Percentiles rank a stretch among this genome's conserved stretches.
Evolutionary conservation across 192 early-diverging fungal species (phyloP).

Genomic region (Thamnidium elegans): DNA sequence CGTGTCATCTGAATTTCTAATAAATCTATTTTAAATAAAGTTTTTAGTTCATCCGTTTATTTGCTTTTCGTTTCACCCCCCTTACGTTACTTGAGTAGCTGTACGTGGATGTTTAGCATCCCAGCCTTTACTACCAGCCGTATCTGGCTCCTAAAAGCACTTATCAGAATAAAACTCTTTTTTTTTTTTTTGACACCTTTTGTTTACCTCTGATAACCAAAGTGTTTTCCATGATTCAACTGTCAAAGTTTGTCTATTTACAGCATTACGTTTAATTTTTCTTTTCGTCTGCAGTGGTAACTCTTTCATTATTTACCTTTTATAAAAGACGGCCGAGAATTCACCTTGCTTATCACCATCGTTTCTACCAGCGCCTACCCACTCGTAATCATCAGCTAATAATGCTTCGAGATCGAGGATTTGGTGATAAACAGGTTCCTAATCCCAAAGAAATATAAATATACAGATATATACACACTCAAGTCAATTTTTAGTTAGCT

Average conservation of each 20-base stretch:
- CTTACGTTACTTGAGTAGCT: slow-evolving; percentile 31
- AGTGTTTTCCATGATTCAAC: slow-evolving; percentile 12
- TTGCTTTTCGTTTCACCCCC: not conserved
- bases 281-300: not conserved
- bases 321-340: slow-evolving; percentile 41
- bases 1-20: slow-evolving; percentile 5
- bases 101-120: slow-evolving; percentile 33
- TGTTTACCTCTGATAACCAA: slow-evolving; percentile 37
- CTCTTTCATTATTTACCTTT: slow-evolving; percentile 19
- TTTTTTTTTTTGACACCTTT: not conserved
- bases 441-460: not conserved
- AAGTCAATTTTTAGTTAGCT: not conserved
- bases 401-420: slow-evolving; percentile 26
- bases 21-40: slow-evolving; percentile 14
- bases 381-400: slow-evolving; percentile 29
- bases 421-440: slow-evolving; percentile 40
- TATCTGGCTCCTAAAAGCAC: slow-evolving; percentile 24
- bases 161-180: not conserved
- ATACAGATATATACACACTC: too few relatives aligned
- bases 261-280: not conserved
- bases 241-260: slow-evolving; percentile 16
- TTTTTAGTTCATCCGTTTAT: not conserved
- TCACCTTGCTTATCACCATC: slow-evolving; percentile 37
- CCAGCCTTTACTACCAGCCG: slow-evolving; percentile 37
- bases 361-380: slow-evolving; percentile 34